phyloP scores from a whole-genome alignment of 2,329 filamentous ascomycete genomes.

The Capronia coronata region DNA sequence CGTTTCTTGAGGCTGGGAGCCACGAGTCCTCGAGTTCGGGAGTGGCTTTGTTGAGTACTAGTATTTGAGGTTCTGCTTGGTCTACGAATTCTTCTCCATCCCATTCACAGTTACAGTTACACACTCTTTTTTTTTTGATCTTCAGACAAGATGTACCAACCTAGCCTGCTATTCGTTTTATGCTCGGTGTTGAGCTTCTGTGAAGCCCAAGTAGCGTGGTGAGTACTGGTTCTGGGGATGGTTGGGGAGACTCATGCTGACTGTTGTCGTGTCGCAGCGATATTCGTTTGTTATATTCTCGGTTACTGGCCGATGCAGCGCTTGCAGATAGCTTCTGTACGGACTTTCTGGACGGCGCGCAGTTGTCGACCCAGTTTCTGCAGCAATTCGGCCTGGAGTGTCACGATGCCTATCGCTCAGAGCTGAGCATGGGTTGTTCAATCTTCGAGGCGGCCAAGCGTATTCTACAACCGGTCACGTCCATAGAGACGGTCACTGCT shows the following conservation, averaged over 20 bases:
- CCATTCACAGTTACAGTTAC: too few species aligned
- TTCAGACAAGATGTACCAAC: neutral
- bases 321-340: conserved; percentile 9
- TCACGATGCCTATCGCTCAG: neutral
- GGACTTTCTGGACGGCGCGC: neutral
- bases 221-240: neutral
- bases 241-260: neutral
- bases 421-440: conserved; percentile 7
- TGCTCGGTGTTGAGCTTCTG: neutral
- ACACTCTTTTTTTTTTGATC: neutral
- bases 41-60: neutral
- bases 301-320: conserved; percentile 5
- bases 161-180: neutral
- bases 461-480: neutral
- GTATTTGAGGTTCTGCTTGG: neutral
- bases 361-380: neutral
- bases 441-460: conserved; percentile 4
- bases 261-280: neutral
- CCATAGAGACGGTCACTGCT: conserved; percentile 1
- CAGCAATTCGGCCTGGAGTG: conserved; percentile 1
- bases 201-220: conserved; percentile 3
- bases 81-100: neutral
- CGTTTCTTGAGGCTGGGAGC: neutral
- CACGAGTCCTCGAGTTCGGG: neutral
- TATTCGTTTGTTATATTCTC: conserved; percentile 3